Evolutionary conservation across 2,329 filamentous ascomycete species (phyloP).

Genomic region (Fusarium duplospermum): DNA sequence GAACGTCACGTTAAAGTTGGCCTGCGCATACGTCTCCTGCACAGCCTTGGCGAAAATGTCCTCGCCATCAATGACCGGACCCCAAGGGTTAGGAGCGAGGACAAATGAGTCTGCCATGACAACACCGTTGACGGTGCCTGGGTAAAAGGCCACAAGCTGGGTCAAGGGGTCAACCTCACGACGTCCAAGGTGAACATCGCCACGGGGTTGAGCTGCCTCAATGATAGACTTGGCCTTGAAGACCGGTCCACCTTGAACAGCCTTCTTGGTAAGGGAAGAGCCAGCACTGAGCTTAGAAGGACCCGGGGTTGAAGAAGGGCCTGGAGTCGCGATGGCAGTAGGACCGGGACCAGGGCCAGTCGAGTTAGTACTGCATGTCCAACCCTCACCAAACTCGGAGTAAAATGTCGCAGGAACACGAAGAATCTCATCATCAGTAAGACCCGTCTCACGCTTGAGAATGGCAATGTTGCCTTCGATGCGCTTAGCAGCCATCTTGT

Average conservation of each 20-base stretch:
- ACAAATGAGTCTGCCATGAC: conserved; percentile 26
- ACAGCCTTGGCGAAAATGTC: conserved; percentile 43
- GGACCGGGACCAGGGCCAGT: not conserved
- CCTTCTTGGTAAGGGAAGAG: not conserved
- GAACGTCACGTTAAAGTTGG: conserved; percentile 34
- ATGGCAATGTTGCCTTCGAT: conserved; percentile 40
- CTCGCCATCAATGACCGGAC: conserved; percentile 38
- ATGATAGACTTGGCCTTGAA: conserved; percentile 25
- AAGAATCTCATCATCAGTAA: conserved; percentile 39
- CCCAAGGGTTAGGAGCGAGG: conserved; percentile 43
- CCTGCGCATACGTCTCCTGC: conserved; percentile 34
- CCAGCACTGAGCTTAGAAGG: not conserved
- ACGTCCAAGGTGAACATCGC: not conserved
- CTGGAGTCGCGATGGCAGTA: not conserved
- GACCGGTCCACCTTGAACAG: not conserved
- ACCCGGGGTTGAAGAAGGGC: not conserved
- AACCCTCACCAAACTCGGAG: not conserved
- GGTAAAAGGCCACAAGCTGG: conserved; percentile 19
- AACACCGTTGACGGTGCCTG: conserved; percentile 36
- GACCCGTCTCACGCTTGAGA: conserved; percentile 39
- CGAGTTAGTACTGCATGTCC: not conserved
- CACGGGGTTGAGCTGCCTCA: conserved; percentile 11
- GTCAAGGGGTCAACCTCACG: not conserved
- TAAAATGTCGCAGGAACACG: conserved; percentile 37
- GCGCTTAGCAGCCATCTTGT: conserved; percentile 19